A percentile compares a stretch with the other conserved stretches of the same genome.
phyloP scores from a whole-genome alignment of 345 rosid species.

The Capsella bursapastoris region DNA sequence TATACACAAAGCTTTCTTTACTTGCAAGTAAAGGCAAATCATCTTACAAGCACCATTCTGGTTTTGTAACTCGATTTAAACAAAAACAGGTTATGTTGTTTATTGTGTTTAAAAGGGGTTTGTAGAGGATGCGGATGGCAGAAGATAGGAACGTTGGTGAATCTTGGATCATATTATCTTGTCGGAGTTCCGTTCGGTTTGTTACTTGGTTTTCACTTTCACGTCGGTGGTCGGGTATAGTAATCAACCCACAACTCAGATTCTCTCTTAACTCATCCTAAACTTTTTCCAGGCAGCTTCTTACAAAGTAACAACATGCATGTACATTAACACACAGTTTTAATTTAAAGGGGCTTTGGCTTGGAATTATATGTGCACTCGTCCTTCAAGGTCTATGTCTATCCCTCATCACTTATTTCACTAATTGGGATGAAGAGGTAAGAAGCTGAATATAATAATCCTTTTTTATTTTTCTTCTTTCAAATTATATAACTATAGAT shows the following conservation, averaged over 20 bases:
- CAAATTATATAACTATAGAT: not conserved
- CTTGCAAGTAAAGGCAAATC: constrained; percentile 25
- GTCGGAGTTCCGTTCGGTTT: constrained; percentile 53
- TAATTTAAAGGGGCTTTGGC: constrained; percentile 55
- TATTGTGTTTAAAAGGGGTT: constrained; percentile 40
- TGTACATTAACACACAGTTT: not conserved
- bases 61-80: constrained; percentile 14
- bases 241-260: not conserved
- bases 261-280: not conserved
- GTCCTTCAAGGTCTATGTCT: constrained; percentile 48
- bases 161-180: constrained; percentile 54
- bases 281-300: not conserved
- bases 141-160: constrained; percentile 51
- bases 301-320: not conserved
- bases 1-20: not conserved
- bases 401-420: constrained; percentile 35
- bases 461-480: not conserved
- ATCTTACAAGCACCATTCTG: constrained; percentile 1
- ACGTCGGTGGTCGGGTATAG: constrained; percentile 49
- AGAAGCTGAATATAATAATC: not conserved
- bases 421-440: constrained; percentile 55
- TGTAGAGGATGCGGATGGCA: constrained; percentile 70
- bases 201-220: constrained; percentile 50
- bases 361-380: constrained; percentile 57
- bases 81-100: not conserved